Evolutionary conservation across 169 alveolate genomes (phyloP).

Genomic region (Sarcocystis neurona): DNA sequence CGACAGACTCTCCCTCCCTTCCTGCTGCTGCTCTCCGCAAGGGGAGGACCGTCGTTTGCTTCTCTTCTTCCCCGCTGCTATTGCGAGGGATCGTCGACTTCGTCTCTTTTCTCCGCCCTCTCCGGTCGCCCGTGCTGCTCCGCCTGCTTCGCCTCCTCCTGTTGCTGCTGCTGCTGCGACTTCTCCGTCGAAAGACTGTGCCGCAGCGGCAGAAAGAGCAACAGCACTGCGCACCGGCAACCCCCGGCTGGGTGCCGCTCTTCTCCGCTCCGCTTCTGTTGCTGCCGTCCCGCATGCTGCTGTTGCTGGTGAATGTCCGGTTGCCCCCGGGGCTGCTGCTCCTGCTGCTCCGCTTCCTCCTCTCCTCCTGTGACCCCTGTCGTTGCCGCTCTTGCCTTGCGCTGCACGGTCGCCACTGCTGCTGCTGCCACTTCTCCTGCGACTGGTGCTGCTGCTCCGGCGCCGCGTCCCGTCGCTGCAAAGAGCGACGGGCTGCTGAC

Average conservation of each 20-base stretch:
- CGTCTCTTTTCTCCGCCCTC: neutral
- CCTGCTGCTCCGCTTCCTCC: constrained; percentile 31
- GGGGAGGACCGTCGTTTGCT: too few species aligned
- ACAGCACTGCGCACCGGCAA: constrained; percentile 5
- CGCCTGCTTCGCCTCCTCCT: constrained; percentile 18
- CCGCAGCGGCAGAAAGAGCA: neutral
- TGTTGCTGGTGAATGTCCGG: too few species aligned
- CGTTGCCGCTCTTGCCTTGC: neutral
- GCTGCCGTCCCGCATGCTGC: too few species aligned
- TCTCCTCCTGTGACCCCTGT: neutral
- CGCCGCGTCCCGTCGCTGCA: constrained; percentile 9
- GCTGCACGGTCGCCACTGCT: constrained; percentile 27
- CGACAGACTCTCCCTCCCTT: too few species aligned
- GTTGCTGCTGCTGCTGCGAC: constrained; percentile 43
- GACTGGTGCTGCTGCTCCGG: neutral
- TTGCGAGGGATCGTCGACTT: too few species aligned
- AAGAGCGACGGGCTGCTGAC: neutral
- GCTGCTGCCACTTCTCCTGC: constrained; percentile 46
- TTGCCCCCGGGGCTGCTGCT: too few species aligned
- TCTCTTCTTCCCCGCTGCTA: too few species aligned
- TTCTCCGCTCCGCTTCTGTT: too few species aligned
- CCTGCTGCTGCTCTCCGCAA: too few species aligned
- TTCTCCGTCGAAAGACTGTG: neutral
- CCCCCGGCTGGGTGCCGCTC: constrained; percentile 40
- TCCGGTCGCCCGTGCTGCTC: neutral